Evolutionary conservation across 129 eudicot species (phyloP).

Genomic region (Saposhnikovia divaricata): DNA sequence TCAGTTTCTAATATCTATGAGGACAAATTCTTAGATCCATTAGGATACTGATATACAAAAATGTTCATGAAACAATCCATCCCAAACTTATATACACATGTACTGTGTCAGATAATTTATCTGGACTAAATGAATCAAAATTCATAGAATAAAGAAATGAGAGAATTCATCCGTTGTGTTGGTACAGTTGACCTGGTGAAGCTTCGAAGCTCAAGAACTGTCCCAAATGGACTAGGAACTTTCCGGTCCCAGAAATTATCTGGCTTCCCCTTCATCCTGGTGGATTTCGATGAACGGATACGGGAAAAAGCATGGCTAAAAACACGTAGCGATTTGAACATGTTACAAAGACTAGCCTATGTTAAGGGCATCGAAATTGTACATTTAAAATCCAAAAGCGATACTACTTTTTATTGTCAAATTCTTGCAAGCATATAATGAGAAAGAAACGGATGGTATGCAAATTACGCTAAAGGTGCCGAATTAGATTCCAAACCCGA

Average conservation of each 20-base stretch:
- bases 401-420: neutral
- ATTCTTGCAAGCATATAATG: neutral
- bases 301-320: neutral
- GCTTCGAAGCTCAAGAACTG: neutral
- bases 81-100: neutral
- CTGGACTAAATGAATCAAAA: neutral
- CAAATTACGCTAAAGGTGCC: neutral
- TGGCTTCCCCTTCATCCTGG: neutral
- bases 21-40: too few species aligned
- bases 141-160: neutral
- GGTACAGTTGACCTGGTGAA: neutral
- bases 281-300: neutral
- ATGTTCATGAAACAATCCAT: too few species aligned
- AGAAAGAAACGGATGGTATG: neutral
- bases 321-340: neutral
- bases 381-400: neutral
- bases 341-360: neutral
- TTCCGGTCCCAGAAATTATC: neutral
- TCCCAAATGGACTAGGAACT: neutral
- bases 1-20: too few species aligned
- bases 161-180: neutral
- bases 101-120: neutral
- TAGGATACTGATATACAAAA: too few species aligned
- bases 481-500: too few species aligned
- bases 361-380: neutral